These are phyloP conservation scores for Fusarium ambrosium DNA, from an alignment of 2,329 filamentous ascomycete species.

Conservation along the genomic window DNA sequence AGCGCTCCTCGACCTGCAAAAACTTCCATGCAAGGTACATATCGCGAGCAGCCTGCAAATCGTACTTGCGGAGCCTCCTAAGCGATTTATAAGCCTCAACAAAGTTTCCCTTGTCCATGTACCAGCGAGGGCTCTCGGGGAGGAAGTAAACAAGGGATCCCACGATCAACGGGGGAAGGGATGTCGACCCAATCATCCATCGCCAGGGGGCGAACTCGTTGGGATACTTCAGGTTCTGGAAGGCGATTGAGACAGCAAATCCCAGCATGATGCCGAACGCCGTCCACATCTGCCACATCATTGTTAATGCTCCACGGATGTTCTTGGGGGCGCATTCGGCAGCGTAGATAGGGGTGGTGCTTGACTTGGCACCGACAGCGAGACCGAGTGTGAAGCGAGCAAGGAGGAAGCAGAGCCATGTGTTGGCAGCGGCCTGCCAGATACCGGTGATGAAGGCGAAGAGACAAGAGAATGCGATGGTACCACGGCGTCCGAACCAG, in stretches of 20 bases:
- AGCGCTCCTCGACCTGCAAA: conserved; percentile 46
- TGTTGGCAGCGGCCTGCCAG: conserved; percentile 58
- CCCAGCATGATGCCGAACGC: conserved; percentile 61
- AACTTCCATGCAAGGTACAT: conserved; percentile 62
- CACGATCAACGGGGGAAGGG: conserved; percentile 66
- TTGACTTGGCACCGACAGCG: conserved; percentile 75
- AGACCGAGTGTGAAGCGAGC: conserved; percentile 77
- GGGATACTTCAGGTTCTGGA: conserved; percentile 64
- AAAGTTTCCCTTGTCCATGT: conserved; percentile 59
- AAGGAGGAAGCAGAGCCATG: conserved; percentile 72
- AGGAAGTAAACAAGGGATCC: conserved; percentile 72
- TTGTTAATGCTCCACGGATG: conserved; percentile 80
- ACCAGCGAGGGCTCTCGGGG: conserved; percentile 68
- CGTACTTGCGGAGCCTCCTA: conserved; percentile 59
- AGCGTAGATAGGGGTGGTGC: conserved; percentile 77
- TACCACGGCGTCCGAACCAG: conserved; percentile 71
- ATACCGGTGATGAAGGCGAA: conserved; percentile 61
- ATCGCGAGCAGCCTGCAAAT: conserved; percentile 63
- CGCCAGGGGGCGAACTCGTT: conserved; percentile 64
- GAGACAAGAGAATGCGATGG: conserved; percentile 72
- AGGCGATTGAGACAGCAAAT: conserved; percentile 64
- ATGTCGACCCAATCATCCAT: conserved; percentile 71
- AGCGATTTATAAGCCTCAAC: conserved; percentile 61
- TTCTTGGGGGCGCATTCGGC: conserved; percentile 77
- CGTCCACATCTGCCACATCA: conserved; percentile 73